Evolutionary conservation across 2,329 filamentous ascomycete species (phyloP), one percentile per base, ranked within the genome.

Genomic region (Fusarium pininemorale): DNA sequence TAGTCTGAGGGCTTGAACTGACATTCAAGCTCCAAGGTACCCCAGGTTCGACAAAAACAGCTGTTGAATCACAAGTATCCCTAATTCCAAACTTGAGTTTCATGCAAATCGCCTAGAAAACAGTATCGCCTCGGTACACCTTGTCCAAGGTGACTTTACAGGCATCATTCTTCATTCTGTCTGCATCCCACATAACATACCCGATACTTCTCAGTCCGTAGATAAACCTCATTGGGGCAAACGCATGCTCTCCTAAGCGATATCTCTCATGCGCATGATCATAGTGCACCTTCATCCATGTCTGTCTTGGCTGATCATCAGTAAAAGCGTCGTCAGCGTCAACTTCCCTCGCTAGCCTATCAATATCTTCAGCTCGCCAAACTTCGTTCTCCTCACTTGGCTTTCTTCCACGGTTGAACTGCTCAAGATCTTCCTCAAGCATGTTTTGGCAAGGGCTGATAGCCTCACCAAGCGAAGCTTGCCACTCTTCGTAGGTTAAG

Each of bases 121-220:
- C 39, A 45, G 63, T 35, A n/a, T 73, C 71, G n/a, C 74, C 74
- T 60, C 69, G 61, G 20, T 73, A 73, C 37, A 70, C 75, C 61
- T 59, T 73, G 15, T 75, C 59, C 28, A 77, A 58, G 9, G 61
- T 66, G 3, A 30, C 62, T 51, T 71, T 68, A 24, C 72, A 76
- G 15, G 41, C 55, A n/a, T 71, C 69, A 15, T 70, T 62, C 44
- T 73, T 48, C 70, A 75, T 73, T 35, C 75, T 68, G 61, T 65
- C 61, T 6, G 54, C 59, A 57, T 77, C 75, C 75, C 75, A 77
- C 63, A 75, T 66, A 2, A 76, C 74, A 37, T 77, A 75, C 3
- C 75, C 75, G n/a, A 75, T 57, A 24, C 68, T 53, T 26, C 75
- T 65, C 45, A 75, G 51, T 5, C 70, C 71, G 37, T 71, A 73